Conservation (phyloP, 148 eudicot genomes). For the Heliamphora exappendiculata region DNA sequence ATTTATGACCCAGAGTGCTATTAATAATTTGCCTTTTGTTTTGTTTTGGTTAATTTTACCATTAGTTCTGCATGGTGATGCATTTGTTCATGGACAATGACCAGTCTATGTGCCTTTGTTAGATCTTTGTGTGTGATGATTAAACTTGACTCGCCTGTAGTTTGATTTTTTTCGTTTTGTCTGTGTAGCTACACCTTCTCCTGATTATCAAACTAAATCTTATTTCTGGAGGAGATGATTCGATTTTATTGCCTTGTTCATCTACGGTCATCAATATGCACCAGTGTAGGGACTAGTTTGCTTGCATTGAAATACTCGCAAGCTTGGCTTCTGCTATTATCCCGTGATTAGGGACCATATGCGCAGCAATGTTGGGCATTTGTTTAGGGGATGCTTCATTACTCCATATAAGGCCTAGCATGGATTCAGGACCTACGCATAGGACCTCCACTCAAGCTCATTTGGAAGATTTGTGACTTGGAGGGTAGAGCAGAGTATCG, state of each 20-base stretch:
- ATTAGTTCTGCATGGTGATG: background rate
- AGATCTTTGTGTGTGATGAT: background rate
- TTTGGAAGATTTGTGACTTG: no score
- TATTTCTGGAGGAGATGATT: background rate
- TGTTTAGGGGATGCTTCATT: no score
- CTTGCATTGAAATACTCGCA: no score
- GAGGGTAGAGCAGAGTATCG: no score
- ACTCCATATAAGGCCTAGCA: no score
- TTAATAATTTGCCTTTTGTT: background rate
- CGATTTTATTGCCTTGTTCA: background rate
- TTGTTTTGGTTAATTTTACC: background rate
- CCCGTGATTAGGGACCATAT: no score
- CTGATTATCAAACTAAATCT: background rate
- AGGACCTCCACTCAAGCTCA: no score
- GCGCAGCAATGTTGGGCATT: no score
- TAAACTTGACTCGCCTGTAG: background rate
- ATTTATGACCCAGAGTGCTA: background rate
- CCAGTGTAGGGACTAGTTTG: no score
- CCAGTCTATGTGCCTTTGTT: slow-evolving; percentile 13
- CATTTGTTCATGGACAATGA: background rate
- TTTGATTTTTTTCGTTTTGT: background rate
- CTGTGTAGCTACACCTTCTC: background rate
- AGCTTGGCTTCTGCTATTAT: no score
- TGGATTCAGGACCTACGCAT: no score
- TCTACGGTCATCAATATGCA: background rate